Evolutionary conservation across 2,329 filamentous ascomycete genomes (phyloP), one percentile per base, ranked within the genome.

Genomic region (Pseudogymnoascus sp.): DNA sequence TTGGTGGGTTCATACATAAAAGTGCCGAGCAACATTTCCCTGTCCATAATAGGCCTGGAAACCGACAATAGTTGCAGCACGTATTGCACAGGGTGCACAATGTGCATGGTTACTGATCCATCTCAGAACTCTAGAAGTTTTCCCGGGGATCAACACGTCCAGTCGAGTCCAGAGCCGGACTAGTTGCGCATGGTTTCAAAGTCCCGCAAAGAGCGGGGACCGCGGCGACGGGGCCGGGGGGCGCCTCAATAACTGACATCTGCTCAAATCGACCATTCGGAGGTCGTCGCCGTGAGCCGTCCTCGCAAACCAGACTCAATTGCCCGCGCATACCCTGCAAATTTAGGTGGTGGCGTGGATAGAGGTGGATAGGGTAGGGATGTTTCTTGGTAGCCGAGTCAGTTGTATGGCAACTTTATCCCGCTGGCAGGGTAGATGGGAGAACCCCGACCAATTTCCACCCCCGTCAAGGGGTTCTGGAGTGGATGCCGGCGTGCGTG

Each of bases 381-480:
- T 56, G 26, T 17, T 29, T 23, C 4, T 56, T 56, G 29, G 50
- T 15, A 19, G 26, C 4, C 50, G 50, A 56, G 50, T 56, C 50
- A 56, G 50, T 26, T 5, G 6, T n/a, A 31, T 33, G 29, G 50
- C 26, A 33, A 53, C n/a, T 56, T 56, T 33, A 56, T 33, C 50
- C 50, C 50, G n/a, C 10, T 33, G 26, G 19, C 50, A 56, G 50
- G 50, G 26, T 19, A 33, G 29, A 10, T 19, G 10, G 11, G 29
- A 10, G 50, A 33, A 56, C 50, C 26, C 50, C 50, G 33, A 31
- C 50, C 50, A 56, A 56, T 56, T 56, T 56, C 50, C 17, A 56
- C 29, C 29, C 50, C n/a, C 26, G n/a, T 33, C 50, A 56, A 56
- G 26, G 50, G 50, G 29, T 56, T 56, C 9, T n/a, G 50, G n/a